These are phyloP conservation scores for Trichosporon asahii DNA, from an alignment of 1,284 basidiomycete species.

Conservation along the genomic window DNA sequence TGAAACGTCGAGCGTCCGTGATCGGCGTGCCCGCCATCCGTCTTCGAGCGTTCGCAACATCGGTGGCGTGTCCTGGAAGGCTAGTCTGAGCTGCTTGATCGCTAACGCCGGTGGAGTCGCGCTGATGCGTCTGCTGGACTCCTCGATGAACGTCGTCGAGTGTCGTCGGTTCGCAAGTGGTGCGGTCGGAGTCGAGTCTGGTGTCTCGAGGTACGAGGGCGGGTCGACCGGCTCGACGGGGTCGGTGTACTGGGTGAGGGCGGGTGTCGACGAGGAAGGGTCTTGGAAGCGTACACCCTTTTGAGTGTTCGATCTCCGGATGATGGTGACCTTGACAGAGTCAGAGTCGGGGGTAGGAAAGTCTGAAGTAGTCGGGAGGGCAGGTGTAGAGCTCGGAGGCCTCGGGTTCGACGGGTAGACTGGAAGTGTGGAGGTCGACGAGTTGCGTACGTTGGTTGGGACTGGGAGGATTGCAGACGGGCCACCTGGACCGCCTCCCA, in stretches of 20 bases:
- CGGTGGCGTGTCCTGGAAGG: slow-evolving; percentile 36
- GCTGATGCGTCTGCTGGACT: background rate
- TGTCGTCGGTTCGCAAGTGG: background rate
- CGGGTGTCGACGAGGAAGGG: background rate
- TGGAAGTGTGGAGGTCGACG: slow-evolving; percentile 4
- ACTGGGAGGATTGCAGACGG: background rate
- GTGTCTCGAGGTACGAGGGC: background rate
- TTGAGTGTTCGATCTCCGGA: background rate
- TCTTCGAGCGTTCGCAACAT: slow-evolving; percentile 34
- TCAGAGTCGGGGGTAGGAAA: slow-evolving; percentile 7
- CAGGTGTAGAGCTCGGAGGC: background rate
- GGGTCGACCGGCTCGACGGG: background rate
- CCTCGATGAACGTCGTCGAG: slow-evolving; percentile 7
- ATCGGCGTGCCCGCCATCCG: slow-evolving; percentile 34
- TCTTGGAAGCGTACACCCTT: slow-evolving; percentile 5
- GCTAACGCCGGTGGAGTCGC: slow-evolving; percentile 11
- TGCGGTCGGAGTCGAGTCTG: background rate
- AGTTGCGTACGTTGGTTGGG: background rate
- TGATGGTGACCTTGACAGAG: background rate
- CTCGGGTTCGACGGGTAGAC: background rate
- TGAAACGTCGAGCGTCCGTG: background rate
- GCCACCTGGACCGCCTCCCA: background rate
- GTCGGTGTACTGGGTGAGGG: background rate
- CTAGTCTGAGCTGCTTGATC: slow-evolving; percentile 20
- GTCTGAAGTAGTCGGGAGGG: background rate